Conservation (phyloP, 2,329 filamentous ascomycete species). For the Colletotrichum sp. region DNA sequence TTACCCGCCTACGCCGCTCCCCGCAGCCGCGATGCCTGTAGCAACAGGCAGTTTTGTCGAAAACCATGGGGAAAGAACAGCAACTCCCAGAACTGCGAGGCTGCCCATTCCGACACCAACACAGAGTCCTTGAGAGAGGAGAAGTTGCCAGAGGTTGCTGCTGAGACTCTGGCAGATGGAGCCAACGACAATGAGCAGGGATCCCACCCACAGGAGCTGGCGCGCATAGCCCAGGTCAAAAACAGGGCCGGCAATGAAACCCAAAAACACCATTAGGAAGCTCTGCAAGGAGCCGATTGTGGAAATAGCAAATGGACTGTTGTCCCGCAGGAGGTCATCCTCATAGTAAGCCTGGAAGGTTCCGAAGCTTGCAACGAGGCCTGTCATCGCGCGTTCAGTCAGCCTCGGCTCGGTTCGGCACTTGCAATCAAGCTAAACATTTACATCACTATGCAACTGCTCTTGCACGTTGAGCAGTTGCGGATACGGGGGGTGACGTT, state of each 20-base stretch:
- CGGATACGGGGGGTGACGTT: not conserved
- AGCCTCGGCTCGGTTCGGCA: not conserved
- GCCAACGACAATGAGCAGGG: constrained; percentile 48
- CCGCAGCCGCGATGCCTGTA: constrained; percentile 36
- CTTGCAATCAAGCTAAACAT: not conserved
- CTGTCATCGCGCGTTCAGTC: constrained; percentile 28
- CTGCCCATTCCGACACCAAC: constrained; percentile 49
- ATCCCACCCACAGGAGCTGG: constrained; percentile 42
- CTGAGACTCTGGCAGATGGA: constrained; percentile 50
- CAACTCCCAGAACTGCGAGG: constrained; percentile 40
- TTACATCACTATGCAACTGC: not conserved
- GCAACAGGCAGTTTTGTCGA: constrained; percentile 30
- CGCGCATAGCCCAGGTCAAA: constrained; percentile 53
- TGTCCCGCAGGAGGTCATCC: constrained; percentile 27
- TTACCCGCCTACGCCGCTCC: constrained; percentile 31
- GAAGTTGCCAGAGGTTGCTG: constrained; percentile 51
- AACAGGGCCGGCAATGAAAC: constrained; percentile 47
- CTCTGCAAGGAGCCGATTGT: constrained; percentile 53
- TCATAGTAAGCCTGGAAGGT: constrained; percentile 60
- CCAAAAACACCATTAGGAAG: constrained; percentile 48
- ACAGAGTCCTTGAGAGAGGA: constrained; percentile 50
- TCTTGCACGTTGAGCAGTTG: not conserved
- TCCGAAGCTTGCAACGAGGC: constrained; percentile 47
- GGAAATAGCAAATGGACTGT: constrained; percentile 33
- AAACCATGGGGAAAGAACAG: constrained; percentile 39